Evolutionary conservation across 495 filamentous ascomycete species (phyloP).

Genomic region (Aspergillus egyptiacus): DNA sequence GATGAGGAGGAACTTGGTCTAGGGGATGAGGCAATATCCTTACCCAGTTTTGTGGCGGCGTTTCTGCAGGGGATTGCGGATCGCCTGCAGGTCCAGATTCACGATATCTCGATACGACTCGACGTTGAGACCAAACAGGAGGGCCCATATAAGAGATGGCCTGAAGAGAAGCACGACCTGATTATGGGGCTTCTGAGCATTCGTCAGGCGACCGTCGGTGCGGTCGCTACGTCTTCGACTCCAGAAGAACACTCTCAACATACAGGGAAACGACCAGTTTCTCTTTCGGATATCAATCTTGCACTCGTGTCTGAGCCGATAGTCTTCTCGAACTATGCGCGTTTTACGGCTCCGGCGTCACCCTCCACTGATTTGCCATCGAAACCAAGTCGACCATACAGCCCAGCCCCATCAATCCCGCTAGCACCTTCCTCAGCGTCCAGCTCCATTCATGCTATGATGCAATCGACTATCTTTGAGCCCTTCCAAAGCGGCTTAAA

Average conservation of each 20-base stretch:
- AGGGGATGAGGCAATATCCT: slow-evolving; percentile 66
- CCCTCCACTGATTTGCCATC: slow-evolving; percentile 49
- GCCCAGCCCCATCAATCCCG: slow-evolving; percentile 28
- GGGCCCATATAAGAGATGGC: slow-evolving; percentile 32
- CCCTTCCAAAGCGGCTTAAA: slow-evolving; percentile 12
- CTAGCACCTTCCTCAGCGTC: slow-evolving; percentile 24
- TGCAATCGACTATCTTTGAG: slow-evolving; percentile 38
- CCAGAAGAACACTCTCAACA: slow-evolving; percentile 23
- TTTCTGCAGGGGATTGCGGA: slow-evolving; percentile 81
- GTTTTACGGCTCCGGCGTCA: slow-evolving; percentile 52
- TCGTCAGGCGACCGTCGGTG: slow-evolving; percentile 60
- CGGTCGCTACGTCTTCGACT: slow-evolving; percentile 44
- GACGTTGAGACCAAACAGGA: slow-evolving; percentile 51
- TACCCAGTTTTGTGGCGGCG: slow-evolving; percentile 75
- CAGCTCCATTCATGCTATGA: slow-evolving; percentile 32
- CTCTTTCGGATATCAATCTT: slow-evolving; percentile 55
- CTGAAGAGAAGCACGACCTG: slow-evolving; percentile 39
- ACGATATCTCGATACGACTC: slow-evolving; percentile 58
- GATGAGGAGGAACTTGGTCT: slow-evolving; percentile 57
- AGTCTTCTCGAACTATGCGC: slow-evolving; percentile 61
- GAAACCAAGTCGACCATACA: slow-evolving; percentile 30
- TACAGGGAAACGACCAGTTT: slow-evolving; percentile 59
- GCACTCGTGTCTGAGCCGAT: slow-evolving; percentile 66
- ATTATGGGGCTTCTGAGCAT: slow-evolving; percentile 62
- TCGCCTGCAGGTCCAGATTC: slow-evolving; percentile 65